phyloP scores from a whole-genome alignment of 2,329 filamentous ascomycete genomes.

The Alternaria consortialis region DNA sequence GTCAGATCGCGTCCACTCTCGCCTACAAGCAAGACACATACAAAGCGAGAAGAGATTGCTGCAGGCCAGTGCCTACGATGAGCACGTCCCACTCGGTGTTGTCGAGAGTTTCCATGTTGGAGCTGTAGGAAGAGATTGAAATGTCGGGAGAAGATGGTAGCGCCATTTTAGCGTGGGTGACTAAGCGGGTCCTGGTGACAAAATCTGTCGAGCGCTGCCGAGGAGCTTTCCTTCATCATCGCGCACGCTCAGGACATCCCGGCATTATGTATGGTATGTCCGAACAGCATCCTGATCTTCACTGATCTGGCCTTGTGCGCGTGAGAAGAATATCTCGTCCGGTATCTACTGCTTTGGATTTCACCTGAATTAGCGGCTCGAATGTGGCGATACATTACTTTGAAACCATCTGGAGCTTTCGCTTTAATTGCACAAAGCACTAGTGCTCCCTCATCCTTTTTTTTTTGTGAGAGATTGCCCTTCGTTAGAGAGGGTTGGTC shows the following conservation, averaged over 20 bases:
- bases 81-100: constrained; percentile 62
- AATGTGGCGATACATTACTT: constrained; percentile 58
- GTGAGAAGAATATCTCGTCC: constrained; percentile 58
- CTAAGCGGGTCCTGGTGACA: constrained; percentile 38
- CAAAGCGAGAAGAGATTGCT: constrained; percentile 64
- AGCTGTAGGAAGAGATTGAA: constrained; percentile 27
- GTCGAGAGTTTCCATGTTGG: constrained; percentile 60
- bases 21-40: constrained; percentile 48
- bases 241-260: constrained; percentile 49
- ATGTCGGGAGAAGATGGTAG: constrained; percentile 32
- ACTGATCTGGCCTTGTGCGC: constrained; percentile 53
- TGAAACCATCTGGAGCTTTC: neutral
- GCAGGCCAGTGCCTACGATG: constrained; percentile 62
- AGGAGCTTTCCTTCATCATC: constrained; percentile 36
- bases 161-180: constrained; percentile 37
- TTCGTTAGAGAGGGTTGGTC: neutral
- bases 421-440: neutral
- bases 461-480: neutral
- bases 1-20: constrained; percentile 66
- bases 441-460: neutral
- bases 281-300: constrained; percentile 53
- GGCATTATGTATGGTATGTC: constrained; percentile 45
- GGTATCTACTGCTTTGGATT: constrained; percentile 63
- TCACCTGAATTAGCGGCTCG: constrained; percentile 61
- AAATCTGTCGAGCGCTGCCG: constrained; percentile 32